Evolutionary conservation across 371 early-diverging fungal species (phyloP).

Genomic region (Mucor lusitanicus): DNA sequence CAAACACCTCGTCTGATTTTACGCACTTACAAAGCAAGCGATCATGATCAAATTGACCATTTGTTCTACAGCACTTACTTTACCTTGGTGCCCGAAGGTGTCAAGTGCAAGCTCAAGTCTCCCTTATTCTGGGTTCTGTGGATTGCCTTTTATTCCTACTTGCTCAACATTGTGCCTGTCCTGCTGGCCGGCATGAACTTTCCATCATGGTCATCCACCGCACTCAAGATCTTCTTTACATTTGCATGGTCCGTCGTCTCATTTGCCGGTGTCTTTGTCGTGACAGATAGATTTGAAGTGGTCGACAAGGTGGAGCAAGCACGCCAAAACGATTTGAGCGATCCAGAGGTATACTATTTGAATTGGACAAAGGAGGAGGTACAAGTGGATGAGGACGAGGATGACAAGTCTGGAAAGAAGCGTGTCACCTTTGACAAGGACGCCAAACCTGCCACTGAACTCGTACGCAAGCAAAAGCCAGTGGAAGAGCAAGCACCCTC

Average conservation of each 20-base stretch:
- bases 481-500: constrained; percentile 32
- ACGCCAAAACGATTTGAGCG: constrained; percentile 44
- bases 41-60: constrained; percentile 32
- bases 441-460: constrained; percentile 30
- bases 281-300: constrained; percentile 42
- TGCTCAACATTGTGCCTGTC: constrained; percentile 34
- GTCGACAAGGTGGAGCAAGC: constrained; percentile 39
- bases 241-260: constrained; percentile 40
- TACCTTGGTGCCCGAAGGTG: constrained; percentile 45
- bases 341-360: constrained; percentile 49
- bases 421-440: constrained; percentile 33
- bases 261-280: constrained; percentile 36
- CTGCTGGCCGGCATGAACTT: constrained; percentile 24
- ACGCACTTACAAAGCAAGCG: constrained; percentile 38
- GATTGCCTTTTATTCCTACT: constrained; percentile 35
- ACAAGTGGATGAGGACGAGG: constrained; percentile 13
- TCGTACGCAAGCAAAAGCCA: constrained; percentile 35
- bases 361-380: constrained; percentile 37
- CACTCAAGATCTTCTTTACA: constrained; percentile 34
- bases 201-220: constrained; percentile 26
- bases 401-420: constrained; percentile 4
- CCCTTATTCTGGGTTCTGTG: constrained; percentile 45
- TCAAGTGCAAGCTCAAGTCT: constrained; percentile 40
- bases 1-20: constrained; percentile 31
- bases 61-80: constrained; percentile 41